Evolutionary conservation across 306 rosid species (phyloP), one percentile per base, ranked within the genome.

Genomic region (Myrica gale): DNA sequence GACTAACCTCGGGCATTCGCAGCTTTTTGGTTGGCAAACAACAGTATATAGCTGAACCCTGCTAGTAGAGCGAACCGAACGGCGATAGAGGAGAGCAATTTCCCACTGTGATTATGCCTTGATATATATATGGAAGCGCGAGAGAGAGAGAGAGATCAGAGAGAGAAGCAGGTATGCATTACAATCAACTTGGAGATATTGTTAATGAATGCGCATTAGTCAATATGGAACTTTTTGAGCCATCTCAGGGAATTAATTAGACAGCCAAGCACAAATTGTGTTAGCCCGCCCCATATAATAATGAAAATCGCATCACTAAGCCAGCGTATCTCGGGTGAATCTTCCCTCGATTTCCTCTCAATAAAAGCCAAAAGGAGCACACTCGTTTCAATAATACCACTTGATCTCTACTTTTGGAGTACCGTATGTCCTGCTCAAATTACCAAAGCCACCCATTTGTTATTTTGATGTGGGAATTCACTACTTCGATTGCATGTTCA

Each of bases 321-420:
- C 21, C 20, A 62, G 76, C 85, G 73, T 68, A 85, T 90, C 96
- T 84, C 86, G 82, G 52, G 80, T 75, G 86, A 78, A 89, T 89
- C 95, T 84, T 87, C 79, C 73, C 90, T 89, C 82, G 84, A 89
- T 88, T 82, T 89, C 80, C 80, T 87, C 87, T 76, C 93, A 79
- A 84, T 91, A 81, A 76, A 73, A 70, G 70, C 80, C 83, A 84
- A 78, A 86, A 87, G 77, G 74, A 76, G 12, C 68, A 69, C 68
- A 69, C 79, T 57, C 54, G 5, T 61, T 46, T n/a, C 15, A 17
- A 37, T 66, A 6, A 23, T 61, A 7, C 47, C 53, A 13, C 4
- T 37, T 73, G 5, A 32, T 32, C 37, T 32, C 37, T 32, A 2
- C 3, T 32, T 32, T 2, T 32, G 37, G 37, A 32, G 0, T 32